Base-by-base conservation (phyloP, 225 moss, liverwort and hornwort species). In the Marchantia polymorpha region DNA sequence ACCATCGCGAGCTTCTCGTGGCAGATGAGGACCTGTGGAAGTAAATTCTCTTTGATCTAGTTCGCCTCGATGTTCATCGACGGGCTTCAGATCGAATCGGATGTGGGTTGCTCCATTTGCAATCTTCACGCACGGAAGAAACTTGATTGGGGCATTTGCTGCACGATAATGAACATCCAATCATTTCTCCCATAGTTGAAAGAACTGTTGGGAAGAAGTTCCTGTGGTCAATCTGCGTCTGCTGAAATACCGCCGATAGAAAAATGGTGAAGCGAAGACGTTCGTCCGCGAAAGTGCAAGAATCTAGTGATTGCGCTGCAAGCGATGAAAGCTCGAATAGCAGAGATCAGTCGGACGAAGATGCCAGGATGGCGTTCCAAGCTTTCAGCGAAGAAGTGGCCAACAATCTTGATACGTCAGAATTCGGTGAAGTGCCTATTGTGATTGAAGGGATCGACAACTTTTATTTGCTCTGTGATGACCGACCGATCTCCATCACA, bases 381-480 rank as follows among this genome's bases (percentile, higher is more conserved):
- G 30, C 30, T 29, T 67, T 67, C 67, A 31, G 12, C 13, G 12
- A 67, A 29, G 67, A 67, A 67, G 67, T 67, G 67, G 12, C 12
- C 27, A 31, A 67, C 31, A 11, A 67, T 29, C 67, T 29, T 67
- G 67, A 67, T 30, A 10, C 14, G 1, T 30, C 69, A 31, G 79
- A 39, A 0, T 72, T 49, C 22, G 50, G n/a, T 46, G 49, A 84
- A 10, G 12, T 49, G 13, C 10, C 29, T 67, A 13, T 73, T 58
- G 20, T 73, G 61, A 17, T 16, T 15, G 48, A 23, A 0, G 81
- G 54, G 14, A 79, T 84, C 6, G 84, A 84, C 26, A 68, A 84
- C 53, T 84, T 77, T 59, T 11, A 58, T 23, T 3, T 84, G 29
- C 65, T 55, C 19, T 13, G 39, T 10, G 49, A 67, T 8, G 5